Base-by-base conservation (phyloP, 1,284 basidiomycete genomes). In the Sphaerobolus stellatus region DNA sequence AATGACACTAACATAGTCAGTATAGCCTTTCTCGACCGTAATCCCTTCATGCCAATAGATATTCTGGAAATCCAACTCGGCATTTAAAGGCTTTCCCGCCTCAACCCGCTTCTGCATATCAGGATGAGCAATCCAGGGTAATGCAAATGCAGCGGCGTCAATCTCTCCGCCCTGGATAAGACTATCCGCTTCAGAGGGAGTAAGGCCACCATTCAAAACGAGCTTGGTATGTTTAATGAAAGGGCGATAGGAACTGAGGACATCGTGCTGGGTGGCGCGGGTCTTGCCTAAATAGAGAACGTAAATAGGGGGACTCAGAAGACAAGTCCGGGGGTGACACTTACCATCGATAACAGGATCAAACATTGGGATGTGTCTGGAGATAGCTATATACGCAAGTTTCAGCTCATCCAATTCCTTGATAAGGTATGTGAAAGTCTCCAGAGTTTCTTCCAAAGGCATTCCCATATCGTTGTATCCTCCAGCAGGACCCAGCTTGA, bases 401-500 rank as follows among this genome's bases (percentile, higher is more conserved):
- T 64, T 63, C 6, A 75, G 61, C 36, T 72, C 72, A 56, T 76
- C 72, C 5, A 68, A 69, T 58, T 75, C 69, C 5, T 61, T 57
- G 43, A 77, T 59, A 60, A 73, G 71, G 60, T 76, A 70, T 2
- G 63, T 64, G 62, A 59, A 76, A 0, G 75, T 76, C 4, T 72
- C 71, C 30, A 76, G 52, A 9, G 74, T 72, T n/a, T 76, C 75
- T 43, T 72, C 61, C 8, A 77, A 61, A 0, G 75, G 71, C 75
- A 77, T 78, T 41, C 68, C 13, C 71, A 72, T 43, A 72, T 73
- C 40, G 66, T 79, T 57, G 73, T 78, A 28, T 14, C 56, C 56
- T 22, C 47, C 56, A 8, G 36, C 20, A 11, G 56, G 56, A 27
- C 40, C 50, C 2, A 58, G 25, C 41, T 58, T 58, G 29, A 58